Evolutionary conservation across 805 yeast species (phyloP).

Genomic region (Saccharomycopsis sp.): DNA sequence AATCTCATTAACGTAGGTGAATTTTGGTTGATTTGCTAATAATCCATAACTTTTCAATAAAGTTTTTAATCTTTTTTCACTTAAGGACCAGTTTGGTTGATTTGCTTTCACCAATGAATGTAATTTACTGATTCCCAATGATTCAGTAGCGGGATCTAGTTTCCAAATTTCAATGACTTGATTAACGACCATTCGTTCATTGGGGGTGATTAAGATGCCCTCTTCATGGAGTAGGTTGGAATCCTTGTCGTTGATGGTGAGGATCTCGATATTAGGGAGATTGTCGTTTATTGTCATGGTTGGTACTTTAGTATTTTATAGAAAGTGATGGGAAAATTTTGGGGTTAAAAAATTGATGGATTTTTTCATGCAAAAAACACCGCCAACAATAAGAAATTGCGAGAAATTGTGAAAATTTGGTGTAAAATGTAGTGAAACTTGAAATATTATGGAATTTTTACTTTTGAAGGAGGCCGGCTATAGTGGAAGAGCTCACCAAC

Average conservation of each 20-base stretch:
- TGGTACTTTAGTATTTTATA: no score
- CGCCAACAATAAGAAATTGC: no score
- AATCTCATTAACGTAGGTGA: slow-evolving; percentile 44
- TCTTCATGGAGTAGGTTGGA: slow-evolving; percentile 6
- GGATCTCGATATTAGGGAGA: slow-evolving; percentile 17
- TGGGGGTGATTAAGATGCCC: slow-evolving; percentile 31
- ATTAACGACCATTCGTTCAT: slow-evolving; percentile 47
- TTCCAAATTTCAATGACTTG: slow-evolving; percentile 60
- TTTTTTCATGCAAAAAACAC: no score
- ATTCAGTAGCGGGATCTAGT: slow-evolving; percentile 51
- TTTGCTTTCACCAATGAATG: slow-evolving; percentile 37
- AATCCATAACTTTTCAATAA: slow-evolving; percentile 49
- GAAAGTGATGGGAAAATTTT: no score
- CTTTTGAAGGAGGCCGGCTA: no score
- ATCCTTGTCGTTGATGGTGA: slow-evolving; percentile 16
- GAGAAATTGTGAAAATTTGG: no score
- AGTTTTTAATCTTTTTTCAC: slow-evolving; percentile 45
- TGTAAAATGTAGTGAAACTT: no score
- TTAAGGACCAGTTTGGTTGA: slow-evolving; percentile 53
- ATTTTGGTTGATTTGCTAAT: slow-evolving; percentile 31
- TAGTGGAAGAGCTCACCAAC: no score
- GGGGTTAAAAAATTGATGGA: no score
- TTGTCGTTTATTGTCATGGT: no score
- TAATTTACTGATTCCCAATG: slow-evolving; percentile 43
- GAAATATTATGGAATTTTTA: no score